phyloP scores from a whole-genome alignment of 2,329 filamentous ascomycete species.

The Colletotrichum neosansevieriae region DNA sequence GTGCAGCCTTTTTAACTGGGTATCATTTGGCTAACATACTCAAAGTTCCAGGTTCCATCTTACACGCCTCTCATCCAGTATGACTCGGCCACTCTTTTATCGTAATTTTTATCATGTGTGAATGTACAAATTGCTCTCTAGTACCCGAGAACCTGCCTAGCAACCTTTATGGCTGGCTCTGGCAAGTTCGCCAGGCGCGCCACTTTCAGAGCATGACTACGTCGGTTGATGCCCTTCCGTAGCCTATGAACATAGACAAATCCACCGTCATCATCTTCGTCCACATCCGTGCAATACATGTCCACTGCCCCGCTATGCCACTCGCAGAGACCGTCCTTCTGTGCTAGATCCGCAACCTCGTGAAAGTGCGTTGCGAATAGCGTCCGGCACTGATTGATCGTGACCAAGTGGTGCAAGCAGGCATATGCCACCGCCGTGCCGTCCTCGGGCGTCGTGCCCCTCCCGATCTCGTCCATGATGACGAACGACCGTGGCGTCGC shows the following conservation, averaged over 20 bases:
- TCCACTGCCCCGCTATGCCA: conserved; percentile 61
- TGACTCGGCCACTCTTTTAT: conserved; percentile 18
- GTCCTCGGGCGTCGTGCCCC: conserved; percentile 94
- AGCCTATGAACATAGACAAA: conserved; percentile 92
- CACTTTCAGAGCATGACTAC: conserved; percentile 96
- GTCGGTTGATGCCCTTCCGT: conserved; percentile 82
- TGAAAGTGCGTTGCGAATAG: conserved; percentile 98
- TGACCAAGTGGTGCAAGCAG: conserved; percentile 84
- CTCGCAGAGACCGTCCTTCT: conserved; percentile 58
- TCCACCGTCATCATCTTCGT: conserved; percentile 75
- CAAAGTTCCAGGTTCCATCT: conserved; percentile 32
- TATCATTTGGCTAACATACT: conserved; percentile 54
- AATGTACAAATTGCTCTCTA: conserved; percentile 20
- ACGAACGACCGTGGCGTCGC: conserved; percentile 89
- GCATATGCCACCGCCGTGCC: conserved; percentile 92
- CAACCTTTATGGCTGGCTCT: conserved; percentile 76
- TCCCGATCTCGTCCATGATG: conserved; percentile 98
- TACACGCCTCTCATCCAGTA: conserved; percentile 11
- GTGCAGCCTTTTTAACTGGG: conserved; percentile 43
- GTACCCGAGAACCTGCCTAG: conserved; percentile 65
- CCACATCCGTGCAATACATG: conserved; percentile 90
- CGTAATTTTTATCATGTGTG: background rate
- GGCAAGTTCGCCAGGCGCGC: conserved; percentile 87
- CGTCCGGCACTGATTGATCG: conserved; percentile 80
- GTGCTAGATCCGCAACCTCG: conserved; percentile 80